These are phyloP conservation scores for Polytrichum commune DNA, from an alignment of 225 moss, liverwort and hornwort genomes.

Conservation along the genomic window DNA sequence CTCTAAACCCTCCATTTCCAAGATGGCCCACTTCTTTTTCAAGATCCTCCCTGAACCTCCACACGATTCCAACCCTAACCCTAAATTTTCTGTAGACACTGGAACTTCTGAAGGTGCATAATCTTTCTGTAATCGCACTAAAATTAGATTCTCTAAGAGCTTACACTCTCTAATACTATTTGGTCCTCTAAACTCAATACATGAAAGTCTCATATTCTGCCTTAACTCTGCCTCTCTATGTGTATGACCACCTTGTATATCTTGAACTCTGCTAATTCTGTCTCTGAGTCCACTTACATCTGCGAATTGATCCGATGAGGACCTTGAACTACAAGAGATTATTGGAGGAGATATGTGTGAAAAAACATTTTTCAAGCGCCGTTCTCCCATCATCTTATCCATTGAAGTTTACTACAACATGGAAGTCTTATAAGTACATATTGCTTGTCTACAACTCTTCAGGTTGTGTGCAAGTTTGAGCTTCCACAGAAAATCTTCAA, in stretches of 20 bases:
- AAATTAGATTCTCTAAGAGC: background rate
- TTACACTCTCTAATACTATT: slow-evolving; percentile 12
- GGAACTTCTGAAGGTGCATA: background rate
- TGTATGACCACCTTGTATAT: background rate
- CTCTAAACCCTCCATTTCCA: slow-evolving; percentile 2
- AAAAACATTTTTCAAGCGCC: slow-evolving; percentile 29
- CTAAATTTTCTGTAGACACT: background rate
- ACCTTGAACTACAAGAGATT: background rate
- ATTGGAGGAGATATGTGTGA: slow-evolving; percentile 42
- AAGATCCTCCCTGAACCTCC: slow-evolving; percentile 14
- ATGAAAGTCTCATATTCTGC: background rate
- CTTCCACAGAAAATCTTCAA: too few relatives aligned
- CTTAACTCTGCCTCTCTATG: background rate
- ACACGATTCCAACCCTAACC: slow-evolving; percentile 17
- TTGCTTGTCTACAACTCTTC: too few relatives aligned
- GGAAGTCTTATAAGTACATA: too few relatives aligned
- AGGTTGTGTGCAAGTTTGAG: too few relatives aligned
- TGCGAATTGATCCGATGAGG: slow-evolving; percentile 4
- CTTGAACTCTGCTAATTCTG: background rate
- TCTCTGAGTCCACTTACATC: background rate
- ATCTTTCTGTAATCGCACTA: slow-evolving; percentile 8
- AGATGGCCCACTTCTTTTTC: slow-evolving; percentile 5
- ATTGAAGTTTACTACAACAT: too few relatives aligned
- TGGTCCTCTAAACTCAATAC: slow-evolving; percentile 26
- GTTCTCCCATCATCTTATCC: slow-evolving; percentile 26